Base-by-base conservation (phyloP, 352 stramenopile species). In the Phytophthora europaea region DNA sequence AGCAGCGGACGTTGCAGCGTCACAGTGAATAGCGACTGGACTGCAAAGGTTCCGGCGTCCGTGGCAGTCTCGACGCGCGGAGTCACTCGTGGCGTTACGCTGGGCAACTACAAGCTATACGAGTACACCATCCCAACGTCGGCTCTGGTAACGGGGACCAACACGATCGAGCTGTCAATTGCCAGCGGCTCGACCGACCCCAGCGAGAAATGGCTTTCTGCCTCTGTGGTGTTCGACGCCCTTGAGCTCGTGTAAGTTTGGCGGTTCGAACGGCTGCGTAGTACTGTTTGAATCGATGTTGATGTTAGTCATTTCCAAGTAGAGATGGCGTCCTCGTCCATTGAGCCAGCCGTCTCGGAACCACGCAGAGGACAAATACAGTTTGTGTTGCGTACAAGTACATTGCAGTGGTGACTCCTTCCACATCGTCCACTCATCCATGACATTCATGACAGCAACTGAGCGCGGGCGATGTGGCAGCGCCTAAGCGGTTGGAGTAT, bases 51-150 rank as follows among this genome's bases (percentile, higher is more conserved):
- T 2, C 73, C 60, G 6, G 69, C 67, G 9, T 80, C 73, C 6
- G 65, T 48, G 6, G 79, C 79, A 2, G 79, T 86, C 18, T 77
- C 70, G 52, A 87, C 81, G 8, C 81, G 81, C 18, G 81, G 81
- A 20, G 62, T 88, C 45, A 88, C 81, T 1, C 76, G 81, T 20
- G 81, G 81, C 6, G 67, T 78, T n/a, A 85, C 66, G 8, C 52
- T 70, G 3, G 81, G 79, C 47, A 86, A 85, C 70, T 88, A 88
- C 63, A 75, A 76, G 51, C 13, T 82, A 6, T 83, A 88, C 68
- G 61, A 85, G 67, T 85, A 82, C 77, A 72, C 45, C 28, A 82
- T 88, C 45, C 81, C 81, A 13, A 59, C 40, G 2, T 76, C 48
- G 0, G 68, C 75, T 10, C 60, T 88, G 3, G 38, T 79, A 6